phyloP scores from a whole-genome alignment of 176 grass and related monocot species.

The Cenchrus purpureus region DNA sequence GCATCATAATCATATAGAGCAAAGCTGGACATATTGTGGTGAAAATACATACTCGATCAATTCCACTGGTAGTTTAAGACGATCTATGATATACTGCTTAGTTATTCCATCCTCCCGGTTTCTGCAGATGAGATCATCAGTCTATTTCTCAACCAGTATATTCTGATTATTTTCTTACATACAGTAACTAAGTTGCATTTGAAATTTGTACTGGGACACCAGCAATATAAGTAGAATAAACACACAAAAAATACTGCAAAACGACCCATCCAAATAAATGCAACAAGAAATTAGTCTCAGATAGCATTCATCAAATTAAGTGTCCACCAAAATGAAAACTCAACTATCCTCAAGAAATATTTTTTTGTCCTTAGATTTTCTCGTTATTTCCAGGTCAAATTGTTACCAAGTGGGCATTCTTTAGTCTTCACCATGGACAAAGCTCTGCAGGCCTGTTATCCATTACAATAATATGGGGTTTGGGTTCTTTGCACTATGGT shows the following conservation, averaged over 20 bases:
- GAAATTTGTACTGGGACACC: neutral
- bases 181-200: slow-evolving; percentile 18
- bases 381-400: neutral
- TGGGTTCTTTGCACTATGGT: neutral
- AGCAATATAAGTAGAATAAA: neutral
- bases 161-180: neutral
- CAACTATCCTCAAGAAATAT: neutral
- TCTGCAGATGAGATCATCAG: slow-evolving; percentile 44
- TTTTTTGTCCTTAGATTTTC: neutral
- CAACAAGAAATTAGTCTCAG: neutral
- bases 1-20: neutral
- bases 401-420: neutral
- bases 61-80: slow-evolving; percentile 54
- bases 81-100: slow-evolving; percentile 45
- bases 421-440: slow-evolving; percentile 1
- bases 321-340: neutral
- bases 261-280: neutral
- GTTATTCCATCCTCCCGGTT: slow-evolving; percentile 68
- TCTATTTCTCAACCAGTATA: neutral
- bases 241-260: neutral
- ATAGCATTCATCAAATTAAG: neutral
- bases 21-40: slow-evolving; percentile 11
- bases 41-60: slow-evolving; percentile 53
- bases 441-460: neutral
- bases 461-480: neutral